Percentiles rank a stretch among this genome's conserved stretches.
Conservation (phyloP, 164 flowering plant species). For the Magnolia changhungtana region DNA sequence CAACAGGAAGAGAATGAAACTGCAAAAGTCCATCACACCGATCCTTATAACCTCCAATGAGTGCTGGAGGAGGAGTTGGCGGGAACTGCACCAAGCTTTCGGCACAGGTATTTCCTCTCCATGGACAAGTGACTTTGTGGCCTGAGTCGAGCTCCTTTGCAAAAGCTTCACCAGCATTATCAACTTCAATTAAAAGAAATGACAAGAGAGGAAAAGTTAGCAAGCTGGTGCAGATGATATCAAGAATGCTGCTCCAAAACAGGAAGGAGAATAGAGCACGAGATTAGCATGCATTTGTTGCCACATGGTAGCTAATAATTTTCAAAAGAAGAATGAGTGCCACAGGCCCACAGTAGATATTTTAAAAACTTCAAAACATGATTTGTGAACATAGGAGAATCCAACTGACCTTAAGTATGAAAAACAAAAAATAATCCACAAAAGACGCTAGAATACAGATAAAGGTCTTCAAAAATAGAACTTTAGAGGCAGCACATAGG, state of each 20-base stretch:
- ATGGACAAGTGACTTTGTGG: conserved; percentile 71
- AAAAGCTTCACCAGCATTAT: conserved; percentile 64
- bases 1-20: conserved; percentile 73
- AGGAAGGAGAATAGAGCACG: not conserved
- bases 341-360: no score
- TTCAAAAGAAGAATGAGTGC: no score
- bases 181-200: conserved; percentile 45
- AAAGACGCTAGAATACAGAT: not conserved
- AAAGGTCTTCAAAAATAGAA: not conserved
- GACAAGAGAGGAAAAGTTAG: conserved; percentile 14
- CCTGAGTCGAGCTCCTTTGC: conserved; percentile 70
- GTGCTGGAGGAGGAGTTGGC: conserved; percentile 91
- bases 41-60: conserved; percentile 92
- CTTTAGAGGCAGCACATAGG: not conserved
- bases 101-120: conserved; percentile 95
- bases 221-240: conserved; percentile 6
- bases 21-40: conserved; percentile 95
- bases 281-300: not conserved
- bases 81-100: conserved; percentile 98
- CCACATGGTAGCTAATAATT: no score
- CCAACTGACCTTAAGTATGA: not conserved
- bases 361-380: no score
- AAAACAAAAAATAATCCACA: not conserved
- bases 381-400: not conserved
- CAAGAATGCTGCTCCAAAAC: not conserved